Conservation (phyloP, 75 land plant genomes). For the Chamaecyparis obtusa region DNA sequence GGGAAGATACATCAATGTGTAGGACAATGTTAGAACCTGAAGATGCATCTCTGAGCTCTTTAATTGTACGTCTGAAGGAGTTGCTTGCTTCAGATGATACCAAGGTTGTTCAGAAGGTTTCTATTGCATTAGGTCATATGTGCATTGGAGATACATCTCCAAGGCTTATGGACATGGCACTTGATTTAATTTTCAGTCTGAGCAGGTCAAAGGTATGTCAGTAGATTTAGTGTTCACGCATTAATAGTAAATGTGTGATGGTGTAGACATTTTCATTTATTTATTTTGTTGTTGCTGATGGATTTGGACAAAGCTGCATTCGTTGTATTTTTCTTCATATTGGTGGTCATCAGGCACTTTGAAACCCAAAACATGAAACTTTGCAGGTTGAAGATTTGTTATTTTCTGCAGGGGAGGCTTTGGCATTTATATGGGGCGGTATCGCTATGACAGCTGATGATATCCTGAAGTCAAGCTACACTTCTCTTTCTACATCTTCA, state of each 20-base stretch:
- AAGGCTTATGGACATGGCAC: slow-evolving; percentile 50
- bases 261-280: background rate
- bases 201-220: slow-evolving; percentile 77
- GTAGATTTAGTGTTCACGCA: slow-evolving; percentile 4
- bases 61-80: slow-evolving; percentile 54
- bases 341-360: background rate
- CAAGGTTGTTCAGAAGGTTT: slow-evolving; percentile 78
- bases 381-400: slow-evolving; percentile 81
- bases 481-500: slow-evolving; percentile 75
- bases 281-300: background rate
- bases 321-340: background rate
- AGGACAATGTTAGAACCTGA: slow-evolving; percentile 14
- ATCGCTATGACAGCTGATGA: slow-evolving; percentile 76
- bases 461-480: slow-evolving; percentile 85
- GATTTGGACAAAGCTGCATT: background rate
- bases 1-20: background rate
- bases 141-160: slow-evolving; percentile 59
- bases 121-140: slow-evolving; percentile 83
- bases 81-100: slow-evolving; percentile 67
- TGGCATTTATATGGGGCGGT: slow-evolving; percentile 97
- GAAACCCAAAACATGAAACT: background rate
- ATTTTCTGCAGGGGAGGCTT: slow-evolving; percentile 91
- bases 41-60: slow-evolving; percentile 39
- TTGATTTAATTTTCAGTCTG: slow-evolving; percentile 68
- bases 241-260: background rate